Conservation (phyloP, 2,329 filamentous ascomycete genomes). For the Aschersonia sp. region DNA sequence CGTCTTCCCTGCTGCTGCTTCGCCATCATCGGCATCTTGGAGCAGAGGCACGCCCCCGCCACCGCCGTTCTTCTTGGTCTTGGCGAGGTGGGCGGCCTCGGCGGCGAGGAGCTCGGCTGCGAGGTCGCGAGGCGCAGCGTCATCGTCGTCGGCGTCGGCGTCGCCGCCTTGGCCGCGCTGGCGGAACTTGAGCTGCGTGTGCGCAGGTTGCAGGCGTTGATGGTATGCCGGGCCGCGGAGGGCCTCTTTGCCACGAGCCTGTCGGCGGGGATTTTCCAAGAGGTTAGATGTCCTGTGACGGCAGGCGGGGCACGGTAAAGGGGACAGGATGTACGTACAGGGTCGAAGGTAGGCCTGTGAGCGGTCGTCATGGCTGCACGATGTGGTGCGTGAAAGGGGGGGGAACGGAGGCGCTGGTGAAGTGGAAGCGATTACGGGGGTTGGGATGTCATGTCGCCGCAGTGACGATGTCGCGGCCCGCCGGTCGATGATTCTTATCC, state of each 20-base stretch:
- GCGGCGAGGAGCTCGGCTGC: constrained; percentile 80
- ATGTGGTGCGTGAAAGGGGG: neutral
- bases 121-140: constrained; percentile 50
- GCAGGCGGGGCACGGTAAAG: neutral
- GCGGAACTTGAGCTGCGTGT: constrained; percentile 84
- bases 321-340: constrained; percentile 50
- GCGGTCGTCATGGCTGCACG: constrained; percentile 44
- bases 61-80: constrained; percentile 66
- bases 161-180: constrained; percentile 81
- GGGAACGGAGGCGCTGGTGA: no score
- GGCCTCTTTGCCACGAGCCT: constrained; percentile 90
- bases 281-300: constrained; percentile 4
- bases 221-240: constrained; percentile 89
- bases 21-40: neutral
- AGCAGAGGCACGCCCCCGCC: no score
- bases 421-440: no score
- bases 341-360: constrained; percentile 88
- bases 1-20: constrained; percentile 1
- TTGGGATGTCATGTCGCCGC: no score
- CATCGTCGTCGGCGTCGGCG: constrained; percentile 54
- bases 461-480: no score
- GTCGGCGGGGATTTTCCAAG: constrained; percentile 10
- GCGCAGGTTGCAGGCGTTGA: constrained; percentile 83
- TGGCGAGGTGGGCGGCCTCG: constrained; percentile 74
- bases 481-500: no score